Base-by-base conservation (phyloP, 2,329 filamentous ascomycete species). In the Fusarium sterilihyphosum region DNA sequence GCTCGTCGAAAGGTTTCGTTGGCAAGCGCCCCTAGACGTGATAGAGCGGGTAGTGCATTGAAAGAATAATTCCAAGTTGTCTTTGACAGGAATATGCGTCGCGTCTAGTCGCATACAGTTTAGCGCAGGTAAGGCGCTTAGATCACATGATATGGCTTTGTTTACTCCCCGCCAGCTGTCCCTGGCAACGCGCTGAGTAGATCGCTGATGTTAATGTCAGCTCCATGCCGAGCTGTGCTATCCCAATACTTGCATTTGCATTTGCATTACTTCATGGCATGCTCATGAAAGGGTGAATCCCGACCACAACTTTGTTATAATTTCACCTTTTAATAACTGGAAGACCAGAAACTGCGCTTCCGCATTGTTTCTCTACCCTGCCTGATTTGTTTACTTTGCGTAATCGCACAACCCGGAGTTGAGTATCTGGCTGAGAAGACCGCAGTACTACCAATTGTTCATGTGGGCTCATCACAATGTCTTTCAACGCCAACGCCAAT, bases 401-500 rank as follows among this genome's bases (percentile, higher is more conserved):
- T 58, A 64, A 75, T 67, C 56, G 41, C 66, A 60, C 61, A 50
- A 65, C 67, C 40, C 65, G 29, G 40, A 70, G 49, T 46, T 29
- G 56, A 65, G 35, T 61, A 44, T 47, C 62, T 52, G 64, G 56
- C 70, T 57, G 67, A 53, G 71, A 50, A 65, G n/a, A 60, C 58
- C 63, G 63, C 74, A 61, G 72, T 67, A 75, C 70, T 70, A 67
- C 69, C 58, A 70, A 75, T 70, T 66, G 74, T 80, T 78, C 70
- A 79, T 80, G 79, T 70, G 62, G 65, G 73, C 70, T 44, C 65
- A 62, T 65, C 47, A 70, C 65, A 46, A 84, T 84, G 83, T 78
- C 83, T 59, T 83, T 82, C 69, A 80, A 81, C 67, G 67, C 76
- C 71, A 80, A 81, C 67, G 64, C 76, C 73, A 80, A 79, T 66